A percentile compares a stretch with the other conserved stretches of the same genome.
These are phyloP conservation scores for Nannizzia gypsea DNA, from an alignment of 2,329 filamentous ascomycete genomes.

Conservation along the genomic window DNA sequence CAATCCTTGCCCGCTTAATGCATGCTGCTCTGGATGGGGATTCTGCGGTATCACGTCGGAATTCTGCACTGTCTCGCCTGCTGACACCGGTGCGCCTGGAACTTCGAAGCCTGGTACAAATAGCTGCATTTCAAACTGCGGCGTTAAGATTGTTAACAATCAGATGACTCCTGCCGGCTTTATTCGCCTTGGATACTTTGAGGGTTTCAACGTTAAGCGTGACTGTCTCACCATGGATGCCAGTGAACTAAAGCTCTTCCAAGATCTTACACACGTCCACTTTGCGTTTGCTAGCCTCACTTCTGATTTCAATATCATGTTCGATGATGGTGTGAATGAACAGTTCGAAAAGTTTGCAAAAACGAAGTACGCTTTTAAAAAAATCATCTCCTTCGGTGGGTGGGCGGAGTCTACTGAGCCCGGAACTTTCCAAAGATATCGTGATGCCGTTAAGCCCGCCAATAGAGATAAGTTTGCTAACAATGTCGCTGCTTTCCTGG, in stretches of 20 bases:
- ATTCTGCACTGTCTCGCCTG: slow-evolving; percentile 29
- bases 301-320: background rate
- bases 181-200: slow-evolving; percentile 22
- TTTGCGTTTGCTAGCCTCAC: slow-evolving; percentile 25
- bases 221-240: slow-evolving; percentile 23
- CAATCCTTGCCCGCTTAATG: slow-evolving; percentile 38
- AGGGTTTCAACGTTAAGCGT: slow-evolving; percentile 21
- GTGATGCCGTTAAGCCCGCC: slow-evolving; percentile 22
- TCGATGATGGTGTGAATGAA: slow-evolving; percentile 19
- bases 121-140: slow-evolving; percentile 15
- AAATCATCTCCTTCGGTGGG: slow-evolving; percentile 26
- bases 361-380: slow-evolving; percentile 8
- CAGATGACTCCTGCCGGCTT: slow-evolving; percentile 16
- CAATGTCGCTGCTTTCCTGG: too few species aligned
- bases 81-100: slow-evolving; percentile 26
- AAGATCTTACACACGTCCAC: slow-evolving; percentile 22
- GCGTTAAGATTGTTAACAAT: slow-evolving; percentile 5
- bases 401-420: slow-evolving; percentile 33
- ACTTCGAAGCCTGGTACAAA: slow-evolving; percentile 24
- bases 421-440: slow-evolving; percentile 28
- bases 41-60: slow-evolving; percentile 36
- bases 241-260: slow-evolving; percentile 12
- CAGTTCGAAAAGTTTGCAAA: background rate
- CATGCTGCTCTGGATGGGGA: slow-evolving; percentile 37
- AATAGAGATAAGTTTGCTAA: slow-evolving; percentile 34